Percentiles rank a stretch among this genome's conserved stretches.
These are phyloP conservation scores for Larix sibirica DNA, from an alignment of 83 land plant genomes.

Conservation along the genomic window DNA sequence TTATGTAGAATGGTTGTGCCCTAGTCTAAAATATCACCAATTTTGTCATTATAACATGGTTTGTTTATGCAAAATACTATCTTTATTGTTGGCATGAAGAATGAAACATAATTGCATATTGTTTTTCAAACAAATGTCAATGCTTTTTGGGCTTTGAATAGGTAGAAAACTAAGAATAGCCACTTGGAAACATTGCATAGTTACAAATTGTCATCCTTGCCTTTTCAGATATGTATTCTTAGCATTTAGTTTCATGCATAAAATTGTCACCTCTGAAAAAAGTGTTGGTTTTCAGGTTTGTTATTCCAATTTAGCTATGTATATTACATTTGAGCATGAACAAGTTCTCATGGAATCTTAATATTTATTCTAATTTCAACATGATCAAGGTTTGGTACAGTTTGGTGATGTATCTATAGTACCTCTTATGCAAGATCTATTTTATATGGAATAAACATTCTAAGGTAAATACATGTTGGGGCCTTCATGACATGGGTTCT, in stretches of 20 bases:
- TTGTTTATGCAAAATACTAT: neutral
- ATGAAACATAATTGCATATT: neutral
- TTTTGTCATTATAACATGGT: neutral
- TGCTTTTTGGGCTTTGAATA: neutral
- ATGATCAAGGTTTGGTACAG: slow-evolving; percentile 80
- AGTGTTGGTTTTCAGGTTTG: slow-evolving; percentile 86
- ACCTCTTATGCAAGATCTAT: too few relatives aligned
- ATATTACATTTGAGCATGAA: too few relatives aligned
- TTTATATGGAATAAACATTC: too few relatives aligned
- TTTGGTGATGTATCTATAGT: slow-evolving; percentile 46
- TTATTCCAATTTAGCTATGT: neutral
- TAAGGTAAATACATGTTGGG: too few relatives aligned
- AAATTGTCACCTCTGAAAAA: slow-evolving; percentile 94
- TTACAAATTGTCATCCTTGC: neutral
- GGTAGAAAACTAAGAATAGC: neutral
- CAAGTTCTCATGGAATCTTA: too few relatives aligned
- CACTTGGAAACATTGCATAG: neutral
- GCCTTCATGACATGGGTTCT: too few relatives aligned
- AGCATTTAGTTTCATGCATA: slow-evolving; percentile 94
- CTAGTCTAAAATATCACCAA: neutral
- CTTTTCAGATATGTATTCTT: slow-evolving; percentile 70
- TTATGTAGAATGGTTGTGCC: too few relatives aligned
- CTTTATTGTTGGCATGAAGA: neutral
- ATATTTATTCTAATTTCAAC: neutral
- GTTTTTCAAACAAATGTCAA: neutral